Evolutionary conservation across 129 eudicot species (phyloP).

Genomic region (Tagetes erecta): DNA sequence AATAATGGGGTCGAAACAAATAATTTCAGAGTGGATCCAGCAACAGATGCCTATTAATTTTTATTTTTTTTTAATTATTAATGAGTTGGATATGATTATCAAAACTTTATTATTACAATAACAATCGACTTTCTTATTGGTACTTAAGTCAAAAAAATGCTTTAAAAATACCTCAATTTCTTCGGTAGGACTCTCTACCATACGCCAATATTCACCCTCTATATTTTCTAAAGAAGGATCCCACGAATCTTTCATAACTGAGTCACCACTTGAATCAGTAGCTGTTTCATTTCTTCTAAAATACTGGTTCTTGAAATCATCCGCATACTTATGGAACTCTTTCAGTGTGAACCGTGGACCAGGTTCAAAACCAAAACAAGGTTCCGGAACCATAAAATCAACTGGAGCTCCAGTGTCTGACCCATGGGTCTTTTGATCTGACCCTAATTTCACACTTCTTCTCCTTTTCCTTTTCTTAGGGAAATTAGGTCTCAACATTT

Average conservation of each 20-base stretch:
- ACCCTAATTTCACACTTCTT: conserved; percentile 57
- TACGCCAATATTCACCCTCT: conserved; percentile 99
- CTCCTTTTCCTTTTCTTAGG: conserved; percentile 76
- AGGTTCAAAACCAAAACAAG: conserved; percentile 89
- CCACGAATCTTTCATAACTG: conserved; percentile 39
- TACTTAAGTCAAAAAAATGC: background rate
- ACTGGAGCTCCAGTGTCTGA: conserved; percentile 41
- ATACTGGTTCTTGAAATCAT: conserved; percentile 80
- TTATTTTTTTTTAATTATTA: background rate
- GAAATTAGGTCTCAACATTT: conserved; percentile 42
- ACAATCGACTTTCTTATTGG: background rate
- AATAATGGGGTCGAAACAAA: background rate
- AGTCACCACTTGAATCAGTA: conserved; percentile 31
- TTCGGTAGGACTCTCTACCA: conserved; percentile 86
- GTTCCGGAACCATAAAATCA: conserved; percentile 44
- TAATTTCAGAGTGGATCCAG: background rate
- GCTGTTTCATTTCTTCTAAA: conserved; percentile 44
- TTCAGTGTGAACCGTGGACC: conserved; percentile 89
- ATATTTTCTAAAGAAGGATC: conserved; percentile 75
- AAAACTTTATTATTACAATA: background rate
- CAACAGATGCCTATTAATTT: background rate
- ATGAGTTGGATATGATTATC: background rate
- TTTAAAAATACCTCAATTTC: conserved; percentile 78
- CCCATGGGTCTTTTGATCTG: conserved; percentile 40
- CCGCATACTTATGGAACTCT: conserved; percentile 77